Percentiles rank a stretch among this genome's conserved stretches.
These are phyloP conservation scores for Cephalotrichum gorgonifer DNA, from an alignment of 2,329 filamentous ascomycete genomes.

Conservation along the genomic window DNA sequence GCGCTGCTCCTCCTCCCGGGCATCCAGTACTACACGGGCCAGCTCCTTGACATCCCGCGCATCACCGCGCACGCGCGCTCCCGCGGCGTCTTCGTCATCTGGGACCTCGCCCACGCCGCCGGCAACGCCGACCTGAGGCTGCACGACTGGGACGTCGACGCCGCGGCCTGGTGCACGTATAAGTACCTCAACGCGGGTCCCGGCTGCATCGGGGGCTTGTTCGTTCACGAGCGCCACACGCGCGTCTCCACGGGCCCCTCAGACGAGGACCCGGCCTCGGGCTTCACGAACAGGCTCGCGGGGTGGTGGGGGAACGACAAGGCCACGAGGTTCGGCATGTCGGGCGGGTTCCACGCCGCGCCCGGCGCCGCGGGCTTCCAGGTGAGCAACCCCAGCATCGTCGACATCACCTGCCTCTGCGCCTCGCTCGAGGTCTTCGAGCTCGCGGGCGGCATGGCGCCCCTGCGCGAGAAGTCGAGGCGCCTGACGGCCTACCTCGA, in stretches of 20 bases:
- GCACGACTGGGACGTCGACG: slow-evolving; percentile 86
- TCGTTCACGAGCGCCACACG: slow-evolving; percentile 69
- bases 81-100: slow-evolving; percentile 65
- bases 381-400: slow-evolving; percentile 64
- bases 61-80: slow-evolving; percentile 71
- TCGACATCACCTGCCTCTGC: slow-evolving; percentile 61
- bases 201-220: slow-evolving; percentile 68
- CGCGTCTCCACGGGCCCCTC: slow-evolving; percentile 27
- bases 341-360: slow-evolving; percentile 67
- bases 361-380: slow-evolving; percentile 73
- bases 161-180: slow-evolving; percentile 89
- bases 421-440: slow-evolving; percentile 64
- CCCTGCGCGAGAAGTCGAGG: slow-evolving; percentile 56
- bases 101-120: slow-evolving; percentile 80
- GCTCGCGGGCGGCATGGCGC: slow-evolving; percentile 49
- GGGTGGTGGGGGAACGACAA: slow-evolving; percentile 89
- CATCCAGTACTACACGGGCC: slow-evolving; percentile 87
- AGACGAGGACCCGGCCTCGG: slow-evolving; percentile 16
- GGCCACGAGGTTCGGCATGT: slow-evolving; percentile 69
- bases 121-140: slow-evolving; percentile 72
- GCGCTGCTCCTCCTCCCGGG: slow-evolving; percentile 74
- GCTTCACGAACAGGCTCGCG: slow-evolving; percentile 55
- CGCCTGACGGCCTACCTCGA: slow-evolving; percentile 64
- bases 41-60: slow-evolving; percentile 69
- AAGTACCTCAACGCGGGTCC: slow-evolving; percentile 88